These are phyloP conservation scores for Wallacemonas sp. DNA, from an alignment of 208 protist genomes.

Conservation along the genomic window DNA sequence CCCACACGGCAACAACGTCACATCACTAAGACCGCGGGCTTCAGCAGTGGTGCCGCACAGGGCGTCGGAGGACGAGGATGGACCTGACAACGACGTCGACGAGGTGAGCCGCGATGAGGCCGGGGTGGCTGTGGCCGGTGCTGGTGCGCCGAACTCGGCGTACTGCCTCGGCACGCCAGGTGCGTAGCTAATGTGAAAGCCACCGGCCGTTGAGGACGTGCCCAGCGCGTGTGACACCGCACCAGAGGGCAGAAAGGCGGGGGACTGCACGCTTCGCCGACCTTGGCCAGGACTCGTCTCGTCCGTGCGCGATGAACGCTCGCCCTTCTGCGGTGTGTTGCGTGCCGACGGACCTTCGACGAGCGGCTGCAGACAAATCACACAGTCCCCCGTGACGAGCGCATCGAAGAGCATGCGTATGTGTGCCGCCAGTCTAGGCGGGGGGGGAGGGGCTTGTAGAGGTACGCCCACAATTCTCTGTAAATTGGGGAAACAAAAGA, in stretches of 20 bases:
- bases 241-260: not conserved
- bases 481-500: not conserved
- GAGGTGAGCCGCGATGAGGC: not conserved
- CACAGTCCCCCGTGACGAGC: conserved; percentile 53
- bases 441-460: too few species aligned
- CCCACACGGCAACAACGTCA: conserved; percentile 36
- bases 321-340: conserved; percentile 1
- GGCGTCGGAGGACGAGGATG: not conserved
- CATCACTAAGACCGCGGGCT: not conserved
- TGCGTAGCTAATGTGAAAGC: conserved; percentile 44
- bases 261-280: too few species aligned
- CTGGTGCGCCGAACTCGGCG: not conserved
- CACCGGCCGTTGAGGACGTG: conserved; percentile 9
- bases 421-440: too few species aligned
- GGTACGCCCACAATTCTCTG: too few species aligned
- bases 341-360: not conserved
- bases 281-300: too few species aligned
- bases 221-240: not conserved
- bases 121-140: not conserved
- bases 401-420: conserved; percentile 27
- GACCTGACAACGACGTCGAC: too few species aligned
- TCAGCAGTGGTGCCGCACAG: not conserved
- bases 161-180: conserved; percentile 24
- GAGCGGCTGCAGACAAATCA: conserved; percentile 78
- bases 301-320: not conserved